phyloP scores from a whole-genome alignment of 495 filamentous ascomycete genomes.

The Aspergillus biplanus region DNA sequence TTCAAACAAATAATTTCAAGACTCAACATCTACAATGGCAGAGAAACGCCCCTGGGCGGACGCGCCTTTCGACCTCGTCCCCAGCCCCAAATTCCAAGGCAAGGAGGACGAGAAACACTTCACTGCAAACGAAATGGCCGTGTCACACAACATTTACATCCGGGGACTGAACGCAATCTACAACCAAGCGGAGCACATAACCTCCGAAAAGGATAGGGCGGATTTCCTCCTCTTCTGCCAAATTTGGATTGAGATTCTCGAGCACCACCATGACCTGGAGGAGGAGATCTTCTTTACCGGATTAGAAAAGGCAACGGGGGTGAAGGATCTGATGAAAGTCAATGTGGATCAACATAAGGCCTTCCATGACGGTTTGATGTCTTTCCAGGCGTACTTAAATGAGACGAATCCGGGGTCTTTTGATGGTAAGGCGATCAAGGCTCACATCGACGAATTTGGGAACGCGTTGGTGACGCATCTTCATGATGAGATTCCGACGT shows the following conservation, averaged over 20 bases:
- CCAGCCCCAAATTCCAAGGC: too few relatives aligned
- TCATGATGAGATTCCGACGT: neutral
- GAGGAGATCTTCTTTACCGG: conserved; percentile 17
- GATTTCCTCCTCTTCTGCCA: conserved; percentile 9
- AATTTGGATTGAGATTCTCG: neutral
- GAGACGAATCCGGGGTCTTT: neutral
- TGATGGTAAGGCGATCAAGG: neutral
- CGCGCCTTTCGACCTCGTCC: too few relatives aligned
- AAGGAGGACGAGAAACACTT: neutral
- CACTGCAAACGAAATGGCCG: conserved; percentile 16
- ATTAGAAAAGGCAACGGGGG: neutral
- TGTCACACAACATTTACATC: conserved; percentile 11
- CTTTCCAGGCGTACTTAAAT: neutral
- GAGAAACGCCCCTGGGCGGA: too few relatives aligned
- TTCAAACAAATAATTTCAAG: too few relatives aligned
- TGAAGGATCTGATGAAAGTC: neutral
- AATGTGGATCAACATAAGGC: neutral
- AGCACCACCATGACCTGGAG: conserved; percentile 10
- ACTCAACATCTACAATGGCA: too few relatives aligned
- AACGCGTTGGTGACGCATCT: neutral
- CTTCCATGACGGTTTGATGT: neutral
- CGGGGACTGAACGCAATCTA: conserved; percentile 12
- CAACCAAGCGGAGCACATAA: neutral
- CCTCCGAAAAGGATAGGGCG: neutral
- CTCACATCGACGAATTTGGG: neutral